Base-by-base conservation (phyloP, 2,329 filamentous ascomycete genomes). In the Magnaporthiopsis rhizophila region DNA sequence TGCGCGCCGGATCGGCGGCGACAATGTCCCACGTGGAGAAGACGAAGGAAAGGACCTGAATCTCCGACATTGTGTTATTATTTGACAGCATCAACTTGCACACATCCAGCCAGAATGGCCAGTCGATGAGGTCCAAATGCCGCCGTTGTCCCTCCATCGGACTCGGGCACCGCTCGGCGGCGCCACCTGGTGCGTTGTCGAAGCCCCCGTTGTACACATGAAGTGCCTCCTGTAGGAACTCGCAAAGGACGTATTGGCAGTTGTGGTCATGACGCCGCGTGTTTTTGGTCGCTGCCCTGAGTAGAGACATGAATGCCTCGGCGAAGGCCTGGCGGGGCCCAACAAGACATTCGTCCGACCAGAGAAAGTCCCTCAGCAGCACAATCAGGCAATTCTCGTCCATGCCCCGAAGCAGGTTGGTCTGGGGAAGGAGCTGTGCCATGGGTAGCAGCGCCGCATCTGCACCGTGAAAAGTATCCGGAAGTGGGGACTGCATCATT, bases 41-140 rank as follows among this genome's bases (percentile, higher is more conserved):
- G 62, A 97, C 76, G 71, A 97, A 90, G 3, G 92, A 88, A 67
- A 95, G 86, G 24, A 96, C 81, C 62, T 92, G 87, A 67, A 97
- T 89, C 75, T 97, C 92, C 0, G 92, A 95, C 80, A 96, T 90
- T 56, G 90, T 93, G 74, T 96, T 96, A 69, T 94, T 86, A 64
- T 91, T 95, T 66, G 87, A 82, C 70, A 93, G 82, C 80, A 97
- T 93, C 72, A 86, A 85, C 74, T 85, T 86, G 75, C 86, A 93
- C 6, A 94, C 91, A 0, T 88, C 83, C 57, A 95, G 80, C 93
- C 92, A 97, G 74, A 97, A 97, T 0, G 82, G 74, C 89, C 91
- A 96, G 73, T 94, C 86, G 57, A 93, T 75, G 63, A 8, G 63
- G 50, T 13, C 30, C 45, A 53, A 13, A n/a, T n/a, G 45, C 13